Conservation (phyloP, 257 asterid genomes). For the Solanum infundibuliforme region DNA sequence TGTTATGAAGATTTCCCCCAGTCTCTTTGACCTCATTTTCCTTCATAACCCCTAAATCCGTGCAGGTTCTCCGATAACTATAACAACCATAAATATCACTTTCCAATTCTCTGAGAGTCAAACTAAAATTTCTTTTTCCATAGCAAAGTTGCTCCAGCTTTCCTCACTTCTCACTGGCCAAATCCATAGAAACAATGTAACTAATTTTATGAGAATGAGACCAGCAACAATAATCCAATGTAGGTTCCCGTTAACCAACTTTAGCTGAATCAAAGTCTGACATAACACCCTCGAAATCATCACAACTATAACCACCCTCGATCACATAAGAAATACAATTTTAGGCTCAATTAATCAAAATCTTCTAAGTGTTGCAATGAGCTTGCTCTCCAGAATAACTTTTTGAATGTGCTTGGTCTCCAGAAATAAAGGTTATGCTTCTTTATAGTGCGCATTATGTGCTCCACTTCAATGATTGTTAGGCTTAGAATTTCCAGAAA, state of each 20-base stretch:
- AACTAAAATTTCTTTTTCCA: neutral
- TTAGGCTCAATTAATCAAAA: too few species aligned
- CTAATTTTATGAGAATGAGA: neutral
- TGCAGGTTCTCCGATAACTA: neutral
- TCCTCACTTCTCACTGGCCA: neutral
- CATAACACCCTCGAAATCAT: neutral
- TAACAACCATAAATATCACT: neutral
- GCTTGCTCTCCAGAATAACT: too few species aligned
- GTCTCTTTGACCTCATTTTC: neutral
- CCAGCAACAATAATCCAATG: neutral
- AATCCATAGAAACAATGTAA: too few species aligned
- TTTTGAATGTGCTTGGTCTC: neutral
- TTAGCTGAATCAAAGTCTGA: too few species aligned
- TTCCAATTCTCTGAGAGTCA: neutral
- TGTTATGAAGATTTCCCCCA: neutral
- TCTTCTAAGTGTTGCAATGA: too few species aligned
- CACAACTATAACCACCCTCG: neutral
- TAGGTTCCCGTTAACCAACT: neutral
- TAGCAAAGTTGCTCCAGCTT: neutral
- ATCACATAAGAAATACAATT: too few species aligned
- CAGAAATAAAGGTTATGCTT: neutral
- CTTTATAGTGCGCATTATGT: neutral
- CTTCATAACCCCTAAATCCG: neutral
- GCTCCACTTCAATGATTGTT: neutral
- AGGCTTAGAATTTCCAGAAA: neutral